Evolutionary conservation across 2,329 filamentous ascomycete genomes (phyloP).

Genomic region (Aureobasidium melanogenum): DNA sequence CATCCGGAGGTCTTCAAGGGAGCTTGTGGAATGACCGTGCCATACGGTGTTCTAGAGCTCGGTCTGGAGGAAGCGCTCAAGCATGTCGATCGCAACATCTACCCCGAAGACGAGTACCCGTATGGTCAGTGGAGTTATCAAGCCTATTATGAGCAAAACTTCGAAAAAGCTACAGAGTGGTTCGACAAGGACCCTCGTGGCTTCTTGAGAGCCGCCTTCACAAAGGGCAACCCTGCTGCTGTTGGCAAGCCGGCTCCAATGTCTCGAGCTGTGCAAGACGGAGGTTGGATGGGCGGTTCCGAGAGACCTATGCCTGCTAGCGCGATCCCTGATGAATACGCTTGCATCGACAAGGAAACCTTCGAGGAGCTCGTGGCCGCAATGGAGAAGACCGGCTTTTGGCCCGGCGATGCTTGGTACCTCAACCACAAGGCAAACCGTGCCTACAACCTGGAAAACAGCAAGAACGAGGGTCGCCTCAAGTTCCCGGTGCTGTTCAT

Average conservation of each 20-base stretch:
- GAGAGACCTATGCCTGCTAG: slow-evolving; percentile 19
- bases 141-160: slow-evolving; percentile 24
- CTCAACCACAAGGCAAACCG: slow-evolving; percentile 29
- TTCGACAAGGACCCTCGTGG: slow-evolving; percentile 18
- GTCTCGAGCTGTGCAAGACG: slow-evolving; percentile 16
- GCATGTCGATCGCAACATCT: slow-evolving; percentile 35
- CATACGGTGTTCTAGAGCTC: slow-evolving; percentile 34
- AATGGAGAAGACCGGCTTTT: slow-evolving; percentile 34
- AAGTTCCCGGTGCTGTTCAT: slow-evolving; percentile 31
- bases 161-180: slow-evolving; percentile 17
- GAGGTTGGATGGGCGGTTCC: slow-evolving; percentile 27
- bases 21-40: slow-evolving; percentile 27
- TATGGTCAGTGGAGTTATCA: slow-evolving; percentile 30
- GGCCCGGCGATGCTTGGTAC: slow-evolving; percentile 33
- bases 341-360: slow-evolving; percentile 23
- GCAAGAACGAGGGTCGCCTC: slow-evolving; percentile 26
- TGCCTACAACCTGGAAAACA: slow-evolving; percentile 24
- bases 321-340: slow-evolving; percentile 24
- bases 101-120: slow-evolving; percentile 36
- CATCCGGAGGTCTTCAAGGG: slow-evolving; percentile 27
- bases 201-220: slow-evolving; percentile 21
- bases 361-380: slow-evolving; percentile 24
- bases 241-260: slow-evolving; percentile 22
- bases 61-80: slow-evolving; percentile 31
- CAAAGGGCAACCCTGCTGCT: slow-evolving; percentile 18